Evolutionary conservation across 129 eudicot species (phyloP), one percentile per base, ranked within the genome.

Genomic region (Calendula officinalis): DNA sequence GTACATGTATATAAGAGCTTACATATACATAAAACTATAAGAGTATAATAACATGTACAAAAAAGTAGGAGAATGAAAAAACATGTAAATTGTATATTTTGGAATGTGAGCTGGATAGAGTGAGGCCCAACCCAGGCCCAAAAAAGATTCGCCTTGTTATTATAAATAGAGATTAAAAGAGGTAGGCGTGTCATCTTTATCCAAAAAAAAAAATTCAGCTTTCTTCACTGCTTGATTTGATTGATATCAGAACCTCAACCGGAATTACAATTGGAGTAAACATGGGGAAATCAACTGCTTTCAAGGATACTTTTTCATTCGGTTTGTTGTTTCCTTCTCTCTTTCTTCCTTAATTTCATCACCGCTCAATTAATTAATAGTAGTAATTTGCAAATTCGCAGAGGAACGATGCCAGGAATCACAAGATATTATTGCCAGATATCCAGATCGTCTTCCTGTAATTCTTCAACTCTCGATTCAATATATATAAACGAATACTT

Each of bases 391-490:
- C 22, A 37, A 34, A 45, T 34, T 72, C 30, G 67, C 95, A 91
- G 96, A 87, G 17, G 90, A 87, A 77, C 73, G 96, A 67, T 71
- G 58, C 68, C 69, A 78, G 52, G 98, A 91, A 77, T 87, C 98
- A 41, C 81, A 73, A 60, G 98, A 87, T 6, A 91, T 91, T 68
- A 81, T 91, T 27, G 86, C 94, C 74, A 82, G 81, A 57, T 91
- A 85, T 51, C 98, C 98, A 44, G 90, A 82, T 72, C 90, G 98
- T 33, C 43, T 91, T 4, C 98, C 98, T 56, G 96, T 91, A 78
- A 60, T 37, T 35, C 14, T 65, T 68, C 40, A 6, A 5, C 65
- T 51, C 68, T 16, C 13, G 2, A 52, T 51, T 3, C 3, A 1
- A 8, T 13, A 5, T 15, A 22, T 22, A 22, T n/a, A 15, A 7